Evolutionary conservation across 148 eudicot genomes (phyloP).

Genomic region (Cornus controversa): DNA sequence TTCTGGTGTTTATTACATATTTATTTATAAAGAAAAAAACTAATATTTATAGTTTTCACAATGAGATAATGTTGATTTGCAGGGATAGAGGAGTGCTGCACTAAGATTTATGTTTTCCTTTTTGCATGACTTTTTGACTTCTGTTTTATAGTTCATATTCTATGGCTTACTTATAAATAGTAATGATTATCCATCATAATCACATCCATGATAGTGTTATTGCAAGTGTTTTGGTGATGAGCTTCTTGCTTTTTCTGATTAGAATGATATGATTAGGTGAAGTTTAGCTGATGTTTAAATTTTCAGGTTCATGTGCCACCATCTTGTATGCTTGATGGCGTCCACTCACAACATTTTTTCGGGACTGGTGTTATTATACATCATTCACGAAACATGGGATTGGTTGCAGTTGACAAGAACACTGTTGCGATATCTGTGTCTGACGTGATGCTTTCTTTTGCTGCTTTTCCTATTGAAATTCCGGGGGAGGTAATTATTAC

Average conservation of each 20-base stretch:
- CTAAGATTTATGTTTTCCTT: not conserved
- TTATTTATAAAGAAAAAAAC: not conserved
- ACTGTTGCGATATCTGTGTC: slow-evolving; percentile 88
- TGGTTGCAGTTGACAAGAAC: slow-evolving; percentile 94
- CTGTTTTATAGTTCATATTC: not conserved
- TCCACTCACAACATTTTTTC: slow-evolving; percentile 86
- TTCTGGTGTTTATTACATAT: not conserved
- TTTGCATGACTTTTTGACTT: not conserved
- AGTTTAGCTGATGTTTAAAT: not conserved
- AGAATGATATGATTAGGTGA: not conserved
- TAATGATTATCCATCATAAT: not conserved
- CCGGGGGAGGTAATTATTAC: slow-evolving; percentile 72
- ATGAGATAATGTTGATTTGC: not conserved
- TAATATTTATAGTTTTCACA: not conserved
- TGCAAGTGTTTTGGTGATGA: not conserved
- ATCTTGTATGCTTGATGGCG: slow-evolving; percentile 96
- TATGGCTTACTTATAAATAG: not conserved
- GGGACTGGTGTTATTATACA: slow-evolving; percentile 89
- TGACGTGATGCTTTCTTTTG: slow-evolving; percentile 91
- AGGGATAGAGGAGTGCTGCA: not conserved
- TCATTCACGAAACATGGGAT: slow-evolving; percentile 84
- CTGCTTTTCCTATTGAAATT: slow-evolving; percentile 95
- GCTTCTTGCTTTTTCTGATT: not conserved
- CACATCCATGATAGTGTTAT: not conserved
- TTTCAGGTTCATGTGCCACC: slow-evolving; percentile 95